These are phyloP conservation scores for Mercurialis annua DNA, from an alignment of 345 rosid species.

Conservation along the genomic window DNA sequence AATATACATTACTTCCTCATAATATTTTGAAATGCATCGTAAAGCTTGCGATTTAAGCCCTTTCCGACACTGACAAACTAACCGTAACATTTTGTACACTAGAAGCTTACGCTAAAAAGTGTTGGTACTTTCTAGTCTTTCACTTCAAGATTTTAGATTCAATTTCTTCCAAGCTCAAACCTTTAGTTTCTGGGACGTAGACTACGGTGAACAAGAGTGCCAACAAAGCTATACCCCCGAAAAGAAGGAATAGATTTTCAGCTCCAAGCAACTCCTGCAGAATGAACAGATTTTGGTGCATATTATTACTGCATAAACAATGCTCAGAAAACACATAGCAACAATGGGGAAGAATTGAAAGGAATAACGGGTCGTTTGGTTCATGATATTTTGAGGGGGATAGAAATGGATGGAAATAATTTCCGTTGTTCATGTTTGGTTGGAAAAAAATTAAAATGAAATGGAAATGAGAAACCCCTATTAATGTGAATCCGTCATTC, in stretches of 20 bases:
- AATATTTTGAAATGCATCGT: neutral
- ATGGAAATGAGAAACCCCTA: too few species aligned
- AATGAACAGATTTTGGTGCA: slow-evolving; percentile 15
- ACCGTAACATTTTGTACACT: neutral
- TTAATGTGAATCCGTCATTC: too few species aligned
- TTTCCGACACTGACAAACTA: neutral
- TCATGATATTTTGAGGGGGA: too few species aligned
- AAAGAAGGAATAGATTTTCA: slow-evolving; percentile 80
- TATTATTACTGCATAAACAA: slow-evolving; percentile 1
- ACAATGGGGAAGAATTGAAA: neutral
- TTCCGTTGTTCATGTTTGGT: too few species aligned
- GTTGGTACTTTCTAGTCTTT: slow-evolving; percentile 9
- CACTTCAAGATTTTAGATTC: slow-evolving; percentile 80
- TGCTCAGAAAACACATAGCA: slow-evolving; percentile 1
- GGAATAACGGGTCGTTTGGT: too few species aligned
- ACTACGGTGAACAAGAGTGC: slow-evolving; percentile 54
- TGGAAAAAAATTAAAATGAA: too few species aligned
- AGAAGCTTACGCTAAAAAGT: neutral
- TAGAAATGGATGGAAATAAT: too few species aligned
- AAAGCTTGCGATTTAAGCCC: neutral
- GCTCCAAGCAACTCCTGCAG: slow-evolving; percentile 84
- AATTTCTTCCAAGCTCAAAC: slow-evolving; percentile 92
- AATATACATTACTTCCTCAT: neutral
- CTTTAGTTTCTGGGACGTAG: slow-evolving; percentile 90
- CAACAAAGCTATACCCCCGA: slow-evolving; percentile 70